phyloP scores from a whole-genome alignment of 495 filamentous ascomycete species.

The Mytilinidion resinicola region DNA sequence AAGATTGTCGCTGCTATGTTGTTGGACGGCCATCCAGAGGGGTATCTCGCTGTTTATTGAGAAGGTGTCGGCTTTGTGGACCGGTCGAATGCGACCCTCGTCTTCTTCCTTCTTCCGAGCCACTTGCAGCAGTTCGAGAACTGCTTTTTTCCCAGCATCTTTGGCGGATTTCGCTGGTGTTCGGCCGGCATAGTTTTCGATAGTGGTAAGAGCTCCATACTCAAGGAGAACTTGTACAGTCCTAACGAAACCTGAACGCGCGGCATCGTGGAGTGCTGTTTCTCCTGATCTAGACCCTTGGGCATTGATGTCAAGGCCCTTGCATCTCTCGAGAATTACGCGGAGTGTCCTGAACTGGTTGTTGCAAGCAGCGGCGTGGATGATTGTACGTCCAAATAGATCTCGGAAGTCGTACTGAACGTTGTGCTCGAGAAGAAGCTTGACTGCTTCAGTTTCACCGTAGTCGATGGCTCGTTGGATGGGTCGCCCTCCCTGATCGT shows the following conservation, averaged over 20 bases:
- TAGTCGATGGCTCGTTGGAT: constrained; percentile 12
- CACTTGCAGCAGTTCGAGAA: constrained; percentile 5
- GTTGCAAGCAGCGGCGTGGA: constrained; percentile 14
- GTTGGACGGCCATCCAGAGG: background rate
- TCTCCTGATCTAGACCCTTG: constrained; percentile 12
- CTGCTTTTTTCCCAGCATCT: constrained; percentile 5
- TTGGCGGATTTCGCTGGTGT: constrained; percentile 12
- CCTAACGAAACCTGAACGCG: background rate
- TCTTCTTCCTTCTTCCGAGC: constrained; percentile 9
- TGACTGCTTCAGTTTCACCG: constrained; percentile 4
- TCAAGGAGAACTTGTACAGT: constrained; percentile 12
- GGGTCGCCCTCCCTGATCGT: constrained; percentile 4
- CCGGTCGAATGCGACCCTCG: background rate
- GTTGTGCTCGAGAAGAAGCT: constrained; percentile 6
- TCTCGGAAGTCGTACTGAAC: constrained; percentile 16
- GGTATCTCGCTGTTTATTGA: constrained; percentile 3
- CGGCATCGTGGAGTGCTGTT: constrained; percentile 15
- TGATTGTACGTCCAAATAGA: constrained; percentile 2
- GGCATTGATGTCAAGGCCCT: constrained; percentile 9
- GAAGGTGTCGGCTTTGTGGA: constrained; percentile 14
- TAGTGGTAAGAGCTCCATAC: constrained; percentile 15
- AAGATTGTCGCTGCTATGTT: background rate
- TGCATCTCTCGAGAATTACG: constrained; percentile 7
- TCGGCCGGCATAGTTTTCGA: constrained; percentile 6
- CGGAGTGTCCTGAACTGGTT: constrained; percentile 4